These are phyloP conservation scores for Psilocybe subaeruginosa DNA, from an alignment of 768 basidiomycete genomes.

Conservation along the genomic window DNA sequence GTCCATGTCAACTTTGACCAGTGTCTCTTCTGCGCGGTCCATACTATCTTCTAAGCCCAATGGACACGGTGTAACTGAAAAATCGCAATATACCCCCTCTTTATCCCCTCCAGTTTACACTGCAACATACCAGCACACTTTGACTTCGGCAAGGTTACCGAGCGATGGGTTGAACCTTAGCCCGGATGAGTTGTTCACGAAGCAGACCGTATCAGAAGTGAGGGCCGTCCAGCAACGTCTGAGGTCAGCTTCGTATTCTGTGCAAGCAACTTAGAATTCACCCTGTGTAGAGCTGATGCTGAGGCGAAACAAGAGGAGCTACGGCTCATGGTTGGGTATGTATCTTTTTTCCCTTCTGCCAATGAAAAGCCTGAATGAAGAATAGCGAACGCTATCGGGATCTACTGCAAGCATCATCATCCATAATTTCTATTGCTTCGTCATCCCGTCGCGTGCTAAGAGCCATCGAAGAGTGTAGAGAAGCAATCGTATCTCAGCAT, in stretches of 20 bases:
- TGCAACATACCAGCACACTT: slow-evolving; percentile 12
- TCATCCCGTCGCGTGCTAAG: slow-evolving; percentile 69
- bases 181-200: slow-evolving; percentile 77
- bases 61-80: slow-evolving; percentile 15
- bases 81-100: slow-evolving; percentile 6
- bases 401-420: slow-evolving; percentile 82
- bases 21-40: slow-evolving; percentile 21
- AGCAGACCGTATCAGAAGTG: slow-evolving; percentile 72
- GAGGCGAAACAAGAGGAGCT: slow-evolving; percentile 89
- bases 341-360: slow-evolving; percentile 24
- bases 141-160: slow-evolving; percentile 16
- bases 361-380: slow-evolving; percentile 53
- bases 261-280: slow-evolving; percentile 6
- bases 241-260: slow-evolving; percentile 45
- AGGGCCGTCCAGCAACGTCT: slow-evolving; percentile 68
- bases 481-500: slow-evolving; percentile 51
- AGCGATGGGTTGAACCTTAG: slow-evolving; percentile 40
- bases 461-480: slow-evolving; percentile 65
- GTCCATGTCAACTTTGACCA: slow-evolving; percentile 22
- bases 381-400: slow-evolving; percentile 87
- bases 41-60: slow-evolving; percentile 24
- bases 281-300: slow-evolving; percentile 64
- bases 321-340: slow-evolving; percentile 91
- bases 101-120: slow-evolving; percentile 15
- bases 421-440: slow-evolving; percentile 75